phyloP scores from a whole-genome alignment of 768 basidiomycete species.

The Hericium rajendrae region DNA sequence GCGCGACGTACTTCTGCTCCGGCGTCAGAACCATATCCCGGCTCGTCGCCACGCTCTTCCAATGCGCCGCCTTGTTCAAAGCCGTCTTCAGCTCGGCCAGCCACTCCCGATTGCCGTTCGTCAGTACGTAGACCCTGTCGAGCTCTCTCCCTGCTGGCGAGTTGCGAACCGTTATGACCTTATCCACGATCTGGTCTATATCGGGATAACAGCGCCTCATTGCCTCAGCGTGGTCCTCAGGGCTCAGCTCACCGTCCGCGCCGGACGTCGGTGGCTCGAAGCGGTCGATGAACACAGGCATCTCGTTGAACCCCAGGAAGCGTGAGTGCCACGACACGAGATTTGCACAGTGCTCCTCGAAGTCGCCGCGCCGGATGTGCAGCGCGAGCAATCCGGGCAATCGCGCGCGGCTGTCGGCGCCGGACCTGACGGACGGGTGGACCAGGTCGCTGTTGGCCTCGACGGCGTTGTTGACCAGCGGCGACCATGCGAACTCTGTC shows the following conservation, averaged over 20 bases:
- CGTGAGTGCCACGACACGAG: constrained; percentile 24
- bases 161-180: constrained; percentile 18
- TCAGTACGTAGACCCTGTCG: constrained; percentile 34
- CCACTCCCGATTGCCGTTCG: constrained; percentile 35
- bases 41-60: constrained; percentile 24
- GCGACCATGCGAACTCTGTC: constrained; percentile 30
- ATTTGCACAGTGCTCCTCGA: constrained; percentile 29
- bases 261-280: constrained; percentile 22
- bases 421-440: constrained; percentile 4
- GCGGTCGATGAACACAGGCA: constrained; percentile 31
- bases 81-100: constrained; percentile 27
- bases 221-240: constrained; percentile 15
- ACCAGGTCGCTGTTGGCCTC: constrained; percentile 19
- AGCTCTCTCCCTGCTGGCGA: constrained; percentile 15
- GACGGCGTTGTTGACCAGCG: constrained; percentile 24
- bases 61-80: constrained; percentile 14
- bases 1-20: constrained; percentile 34
- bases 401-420: constrained; percentile 7
- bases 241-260: constrained; percentile 14
- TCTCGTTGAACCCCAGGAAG: constrained; percentile 35
- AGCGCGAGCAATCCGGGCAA: constrained; percentile 34
- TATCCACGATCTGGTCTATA: constrained; percentile 29
- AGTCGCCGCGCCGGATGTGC: constrained; percentile 45
- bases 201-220: constrained; percentile 33
- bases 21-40: constrained; percentile 29